Evolutionary conservation across 1,284 basidiomycete species (phyloP).

Genomic region (Lentinula novae-zelandiae): DNA sequence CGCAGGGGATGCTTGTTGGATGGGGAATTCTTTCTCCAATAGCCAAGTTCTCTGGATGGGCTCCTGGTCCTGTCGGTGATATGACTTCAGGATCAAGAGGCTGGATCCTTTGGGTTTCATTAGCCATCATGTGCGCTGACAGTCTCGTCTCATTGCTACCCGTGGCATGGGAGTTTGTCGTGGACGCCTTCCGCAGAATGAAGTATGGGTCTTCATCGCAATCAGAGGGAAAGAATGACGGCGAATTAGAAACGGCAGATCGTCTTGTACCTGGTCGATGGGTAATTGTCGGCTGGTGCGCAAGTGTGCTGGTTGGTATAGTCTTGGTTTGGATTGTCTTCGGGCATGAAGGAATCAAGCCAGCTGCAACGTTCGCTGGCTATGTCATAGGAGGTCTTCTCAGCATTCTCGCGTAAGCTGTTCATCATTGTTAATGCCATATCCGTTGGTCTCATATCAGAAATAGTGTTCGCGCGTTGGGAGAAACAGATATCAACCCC

Average conservation of each 20-base stretch:
- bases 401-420: constrained; percentile 78
- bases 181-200: constrained; percentile 33
- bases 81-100: constrained; percentile 84
- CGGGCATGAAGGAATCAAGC: constrained; percentile 85
- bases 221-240: constrained; percentile 36
- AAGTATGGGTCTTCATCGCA: constrained; percentile 21
- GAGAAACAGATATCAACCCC: constrained; percentile 92
- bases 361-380: constrained; percentile 89
- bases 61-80: constrained; percentile 83
- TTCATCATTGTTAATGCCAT: constrained; percentile 6
- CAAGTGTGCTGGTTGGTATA: constrained; percentile 70
- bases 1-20: constrained; percentile 88
- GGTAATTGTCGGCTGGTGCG: constrained; percentile 69
- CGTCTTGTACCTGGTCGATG: constrained; percentile 79
- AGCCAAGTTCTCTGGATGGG: constrained; percentile 82
- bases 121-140: constrained; percentile 95
- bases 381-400: constrained; percentile 82
- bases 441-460: not conserved
- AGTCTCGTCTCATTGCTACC: constrained; percentile 83
- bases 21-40: constrained; percentile 92
- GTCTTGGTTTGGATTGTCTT: constrained; percentile 85
- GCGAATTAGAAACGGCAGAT: constrained; percentile 75
- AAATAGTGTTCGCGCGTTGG: constrained; percentile 79
- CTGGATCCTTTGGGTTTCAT: constrained; percentile 93
- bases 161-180: constrained; percentile 51